A percentile compares a stretch with the other conserved stretches of the same genome.
These are phyloP conservation scores for Pisolithus sp. DNA, from an alignment of 768 basidiomycete genomes.

Conservation along the genomic window DNA sequence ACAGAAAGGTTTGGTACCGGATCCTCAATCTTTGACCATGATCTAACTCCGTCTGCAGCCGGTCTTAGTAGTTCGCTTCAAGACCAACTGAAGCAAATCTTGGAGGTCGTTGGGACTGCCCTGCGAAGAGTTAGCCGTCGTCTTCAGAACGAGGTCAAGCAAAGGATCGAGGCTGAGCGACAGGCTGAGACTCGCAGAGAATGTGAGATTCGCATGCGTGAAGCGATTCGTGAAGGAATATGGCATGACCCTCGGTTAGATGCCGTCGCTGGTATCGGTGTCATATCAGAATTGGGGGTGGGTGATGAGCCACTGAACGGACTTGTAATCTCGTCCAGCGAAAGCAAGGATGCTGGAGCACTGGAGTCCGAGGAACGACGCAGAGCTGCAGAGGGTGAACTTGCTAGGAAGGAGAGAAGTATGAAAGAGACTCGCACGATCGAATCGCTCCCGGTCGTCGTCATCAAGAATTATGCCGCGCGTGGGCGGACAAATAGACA, in stretches of 20 bases:
- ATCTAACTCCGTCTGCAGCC: slow-evolving; percentile 37
- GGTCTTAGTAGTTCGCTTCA: slow-evolving; percentile 75
- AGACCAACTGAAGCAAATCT: slow-evolving; percentile 79
- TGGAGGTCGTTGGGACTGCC: slow-evolving; percentile 69
- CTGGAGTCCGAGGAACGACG: slow-evolving; percentile 13
- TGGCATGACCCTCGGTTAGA: slow-evolving; percentile 90
- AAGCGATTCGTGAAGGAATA: slow-evolving; percentile 51
- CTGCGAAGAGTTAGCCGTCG: slow-evolving; percentile 58
- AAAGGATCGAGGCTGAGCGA: slow-evolving; percentile 32
- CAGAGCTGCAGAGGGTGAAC: slow-evolving; percentile 28
- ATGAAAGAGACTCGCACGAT: slow-evolving; percentile 46
- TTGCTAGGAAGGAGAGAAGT: slow-evolving; percentile 23
- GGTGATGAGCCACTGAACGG: slow-evolving; percentile 60
- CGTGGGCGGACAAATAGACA: slow-evolving; percentile 54
- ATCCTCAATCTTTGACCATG: neutral
- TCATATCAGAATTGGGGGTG: slow-evolving; percentile 80
- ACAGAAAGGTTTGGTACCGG: slow-evolving; percentile 61
- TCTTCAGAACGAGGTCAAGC: slow-evolving; percentile 39
- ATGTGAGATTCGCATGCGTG: slow-evolving; percentile 33
- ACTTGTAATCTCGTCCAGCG: slow-evolving; percentile 26
- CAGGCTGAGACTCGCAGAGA: slow-evolving; percentile 31
- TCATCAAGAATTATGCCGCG: slow-evolving; percentile 73
- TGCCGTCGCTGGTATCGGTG: slow-evolving; percentile 76
- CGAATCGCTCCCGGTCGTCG: slow-evolving; percentile 72
- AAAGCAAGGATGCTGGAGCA: slow-evolving; percentile 2